Percentiles rank a stretch among this genome's conserved stretches.
These are phyloP conservation scores for Neonectria punicea DNA, from an alignment of 2,329 filamentous ascomycete genomes.

Conservation along the genomic window DNA sequence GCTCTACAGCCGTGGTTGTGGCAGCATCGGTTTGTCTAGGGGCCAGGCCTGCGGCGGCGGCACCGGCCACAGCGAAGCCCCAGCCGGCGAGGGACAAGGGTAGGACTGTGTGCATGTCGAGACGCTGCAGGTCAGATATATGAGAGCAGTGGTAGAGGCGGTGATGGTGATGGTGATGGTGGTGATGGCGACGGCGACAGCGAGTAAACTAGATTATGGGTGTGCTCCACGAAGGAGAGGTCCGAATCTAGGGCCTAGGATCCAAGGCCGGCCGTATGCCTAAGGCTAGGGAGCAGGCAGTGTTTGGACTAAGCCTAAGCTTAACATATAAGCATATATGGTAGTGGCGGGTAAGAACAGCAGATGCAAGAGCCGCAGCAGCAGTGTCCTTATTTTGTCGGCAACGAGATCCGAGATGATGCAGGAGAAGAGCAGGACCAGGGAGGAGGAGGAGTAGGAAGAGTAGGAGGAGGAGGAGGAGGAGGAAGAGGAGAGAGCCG, in stretches of 20 bases:
- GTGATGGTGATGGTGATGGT: not conserved
- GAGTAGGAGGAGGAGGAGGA: not conserved
- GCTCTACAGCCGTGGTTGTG: constrained; percentile 35
- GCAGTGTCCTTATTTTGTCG: not conserved
- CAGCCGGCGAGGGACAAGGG: constrained; percentile 31
- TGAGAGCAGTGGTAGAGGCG: not conserved
- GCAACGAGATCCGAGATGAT: constrained; percentile 11
- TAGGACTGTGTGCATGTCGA: constrained; percentile 28
- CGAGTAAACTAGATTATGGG: not conserved
- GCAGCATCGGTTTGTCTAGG: constrained; percentile 47
- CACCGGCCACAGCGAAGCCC: constrained; percentile 29
- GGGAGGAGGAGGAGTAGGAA: not conserved
- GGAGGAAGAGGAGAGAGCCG: not conserved
- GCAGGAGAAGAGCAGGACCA: not conserved
- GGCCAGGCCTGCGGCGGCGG: constrained; percentile 35
- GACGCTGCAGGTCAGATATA: not conserved
- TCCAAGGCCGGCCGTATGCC: too few species aligned
- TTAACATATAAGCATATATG: constrained; percentile 13
- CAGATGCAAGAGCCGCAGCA: not conserved
- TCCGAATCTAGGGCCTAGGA: not conserved
- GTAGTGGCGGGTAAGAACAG: not conserved
- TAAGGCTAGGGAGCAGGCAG: not conserved
- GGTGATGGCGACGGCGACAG: not conserved
- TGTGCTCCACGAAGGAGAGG: not conserved
- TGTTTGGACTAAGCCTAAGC: constrained; percentile 4